phyloP scores from a whole-genome alignment of 768 basidiomycete species.

The Dacryopinax primogenitus region DNA sequence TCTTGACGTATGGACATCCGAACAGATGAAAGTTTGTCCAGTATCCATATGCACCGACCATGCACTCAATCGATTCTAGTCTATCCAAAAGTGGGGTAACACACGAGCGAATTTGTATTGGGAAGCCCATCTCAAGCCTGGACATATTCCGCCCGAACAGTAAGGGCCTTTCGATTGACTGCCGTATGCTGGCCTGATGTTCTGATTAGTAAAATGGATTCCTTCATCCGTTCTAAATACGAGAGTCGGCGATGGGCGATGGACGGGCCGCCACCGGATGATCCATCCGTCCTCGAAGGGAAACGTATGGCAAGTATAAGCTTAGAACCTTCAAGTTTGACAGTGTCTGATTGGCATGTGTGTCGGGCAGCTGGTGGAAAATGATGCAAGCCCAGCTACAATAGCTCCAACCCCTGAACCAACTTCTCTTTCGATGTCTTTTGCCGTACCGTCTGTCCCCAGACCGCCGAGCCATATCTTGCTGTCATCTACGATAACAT shows the following conservation, averaged over 20 bases:
- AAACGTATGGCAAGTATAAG: conserved; percentile 18
- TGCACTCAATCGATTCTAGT: conserved; percentile 29
- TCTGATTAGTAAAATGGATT: conserved; percentile 81
- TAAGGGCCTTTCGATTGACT: conserved; percentile 33
- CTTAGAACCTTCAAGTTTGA: background rate
- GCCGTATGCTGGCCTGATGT: background rate
- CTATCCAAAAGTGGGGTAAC: conserved; percentile 92
- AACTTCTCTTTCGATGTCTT: background rate
- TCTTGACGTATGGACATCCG: conserved; percentile 93
- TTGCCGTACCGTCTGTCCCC: background rate
- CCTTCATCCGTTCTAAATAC: conserved; percentile 93
- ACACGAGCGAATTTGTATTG: conserved; percentile 85
- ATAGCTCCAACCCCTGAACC: background rate
- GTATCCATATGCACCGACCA: background rate
- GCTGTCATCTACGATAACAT: background rate
- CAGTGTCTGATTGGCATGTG: background rate
- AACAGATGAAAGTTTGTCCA: conserved; percentile 77
- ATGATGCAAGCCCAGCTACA: background rate
- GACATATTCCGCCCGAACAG: conserved; percentile 92
- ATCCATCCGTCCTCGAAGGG: conserved; percentile 65
- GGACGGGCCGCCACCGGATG: conserved; percentile 70
- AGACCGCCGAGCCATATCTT: conserved; percentile 24
- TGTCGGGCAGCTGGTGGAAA: background rate
- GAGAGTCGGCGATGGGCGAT: conserved; percentile 86
- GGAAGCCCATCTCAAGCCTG: conserved; percentile 88